phyloP scores from a whole-genome alignment of 2,329 filamentous ascomycete genomes.

The Furcasterigmium sp. region DNA sequence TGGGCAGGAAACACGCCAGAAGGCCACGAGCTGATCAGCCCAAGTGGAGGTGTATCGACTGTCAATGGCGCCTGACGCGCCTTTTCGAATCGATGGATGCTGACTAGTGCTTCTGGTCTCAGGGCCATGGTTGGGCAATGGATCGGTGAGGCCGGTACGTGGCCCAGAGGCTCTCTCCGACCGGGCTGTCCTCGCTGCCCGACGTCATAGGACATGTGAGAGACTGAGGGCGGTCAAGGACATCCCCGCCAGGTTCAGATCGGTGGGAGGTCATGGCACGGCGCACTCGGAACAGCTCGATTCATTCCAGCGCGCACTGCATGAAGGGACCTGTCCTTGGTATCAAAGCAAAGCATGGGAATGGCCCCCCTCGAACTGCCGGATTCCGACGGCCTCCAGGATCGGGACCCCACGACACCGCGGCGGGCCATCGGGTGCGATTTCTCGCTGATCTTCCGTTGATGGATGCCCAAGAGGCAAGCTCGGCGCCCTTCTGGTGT shows the following conservation, averaged over 20 bases:
- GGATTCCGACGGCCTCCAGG: background rate
- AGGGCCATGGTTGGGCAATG: background rate
- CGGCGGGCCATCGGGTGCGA: background rate
- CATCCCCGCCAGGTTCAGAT: background rate
- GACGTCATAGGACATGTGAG: background rate
- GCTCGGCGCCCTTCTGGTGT: too few relatives aligned
- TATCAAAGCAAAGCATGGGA: background rate
- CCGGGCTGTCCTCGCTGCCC: background rate
- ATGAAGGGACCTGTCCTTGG: background rate
- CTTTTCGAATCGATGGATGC: background rate
- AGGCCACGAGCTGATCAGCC: background rate
- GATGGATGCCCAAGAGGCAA: slow-evolving; percentile 1
- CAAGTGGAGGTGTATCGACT: slow-evolving; percentile 1
- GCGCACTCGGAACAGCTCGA: too few relatives aligned
- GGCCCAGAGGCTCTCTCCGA: background rate
- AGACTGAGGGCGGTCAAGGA: background rate
- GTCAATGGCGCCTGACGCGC: slow-evolving; percentile 1
- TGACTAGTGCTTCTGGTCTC: too few relatives aligned
- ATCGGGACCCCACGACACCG: background rate
- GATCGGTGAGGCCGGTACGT: background rate
- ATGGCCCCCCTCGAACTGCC: background rate
- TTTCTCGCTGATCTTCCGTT: background rate
- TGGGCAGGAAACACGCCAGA: slow-evolving; percentile 1
- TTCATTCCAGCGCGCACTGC: too few relatives aligned
- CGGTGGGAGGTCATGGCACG: background rate